phyloP scores from a whole-genome alignment of 2,329 filamentous ascomycete genomes.

The Fusarium sp. region DNA sequence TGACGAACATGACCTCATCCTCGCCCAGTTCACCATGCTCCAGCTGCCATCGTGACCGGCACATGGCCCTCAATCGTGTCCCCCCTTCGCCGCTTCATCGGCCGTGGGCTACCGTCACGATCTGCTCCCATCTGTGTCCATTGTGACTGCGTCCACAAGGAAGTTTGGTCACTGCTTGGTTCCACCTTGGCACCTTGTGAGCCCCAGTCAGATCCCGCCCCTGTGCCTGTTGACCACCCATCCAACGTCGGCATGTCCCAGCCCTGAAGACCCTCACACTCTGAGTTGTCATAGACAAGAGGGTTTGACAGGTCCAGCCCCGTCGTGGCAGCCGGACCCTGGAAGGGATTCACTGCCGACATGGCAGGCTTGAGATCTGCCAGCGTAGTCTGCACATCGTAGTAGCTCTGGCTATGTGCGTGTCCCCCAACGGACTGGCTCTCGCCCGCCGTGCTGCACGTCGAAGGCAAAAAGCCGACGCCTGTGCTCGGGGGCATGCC shows the following conservation, averaged over 20 bases:
- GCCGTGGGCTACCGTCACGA: constrained; percentile 51
- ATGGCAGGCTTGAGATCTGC: constrained; percentile 52
- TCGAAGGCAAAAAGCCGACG: constrained; percentile 49
- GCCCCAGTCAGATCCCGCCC: constrained; percentile 51
- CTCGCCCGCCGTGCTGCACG: constrained; percentile 44
- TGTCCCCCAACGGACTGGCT: constrained; percentile 42
- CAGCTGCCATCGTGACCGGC: constrained; percentile 47
- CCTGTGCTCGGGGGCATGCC: constrained; percentile 46
- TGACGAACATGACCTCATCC: not conserved
- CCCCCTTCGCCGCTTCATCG: constrained; percentile 53
- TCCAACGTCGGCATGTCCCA: constrained; percentile 56
- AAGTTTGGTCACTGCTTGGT: constrained; percentile 41
- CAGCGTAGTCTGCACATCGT: constrained; percentile 49
- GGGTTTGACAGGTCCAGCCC: constrained; percentile 50
- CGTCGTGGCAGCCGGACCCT: constrained; percentile 42
- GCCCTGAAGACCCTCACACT: constrained; percentile 50
- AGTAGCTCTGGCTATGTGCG: constrained; percentile 48
- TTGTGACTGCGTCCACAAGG: constrained; percentile 52
- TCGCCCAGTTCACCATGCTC: constrained; percentile 46
- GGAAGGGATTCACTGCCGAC: constrained; percentile 47
- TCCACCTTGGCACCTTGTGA: constrained; percentile 49
- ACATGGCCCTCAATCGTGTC: constrained; percentile 50
- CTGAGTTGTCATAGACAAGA: constrained; percentile 52
- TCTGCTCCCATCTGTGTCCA: constrained; percentile 52
- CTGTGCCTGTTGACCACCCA: constrained; percentile 47